phyloP scores from a whole-genome alignment of 1,284 basidiomycete genomes.

The Phaffia rhodozyma region DNA sequence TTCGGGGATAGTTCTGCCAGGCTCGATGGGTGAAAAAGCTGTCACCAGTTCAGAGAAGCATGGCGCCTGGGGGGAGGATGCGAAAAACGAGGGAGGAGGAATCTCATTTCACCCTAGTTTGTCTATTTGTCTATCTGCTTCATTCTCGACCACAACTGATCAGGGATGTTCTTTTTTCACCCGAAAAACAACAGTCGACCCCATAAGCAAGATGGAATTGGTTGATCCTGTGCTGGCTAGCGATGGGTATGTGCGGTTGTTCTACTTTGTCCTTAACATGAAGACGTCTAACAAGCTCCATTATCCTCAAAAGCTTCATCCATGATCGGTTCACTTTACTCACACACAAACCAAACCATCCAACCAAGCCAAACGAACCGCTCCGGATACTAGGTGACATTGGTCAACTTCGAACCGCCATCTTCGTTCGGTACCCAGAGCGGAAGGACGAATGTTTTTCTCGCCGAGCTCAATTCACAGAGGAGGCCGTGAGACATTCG shows the following conservation, averaged over 20 bases:
- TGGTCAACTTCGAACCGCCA: slow-evolving; percentile 11
- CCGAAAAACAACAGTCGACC: background rate
- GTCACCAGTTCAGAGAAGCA: background rate
- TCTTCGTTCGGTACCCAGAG: slow-evolving; percentile 12
- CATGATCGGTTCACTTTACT: slow-evolving; percentile 16
- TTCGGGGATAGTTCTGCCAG: background rate
- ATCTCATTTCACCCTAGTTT: background rate
- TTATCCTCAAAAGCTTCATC: background rate
- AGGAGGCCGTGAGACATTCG: slow-evolving; percentile 2
- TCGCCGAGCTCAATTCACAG: slow-evolving; percentile 4
- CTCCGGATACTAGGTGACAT: slow-evolving; percentile 13
- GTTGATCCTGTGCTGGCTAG: slow-evolving; percentile 14
- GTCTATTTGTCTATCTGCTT: background rate
- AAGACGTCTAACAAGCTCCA: too few relatives aligned
- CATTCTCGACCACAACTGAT: background rate
- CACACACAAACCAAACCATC: slow-evolving; percentile 4
- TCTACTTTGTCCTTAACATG: background rate
- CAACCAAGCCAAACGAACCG: background rate
- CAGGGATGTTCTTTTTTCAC: background rate
- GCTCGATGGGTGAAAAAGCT: background rate
- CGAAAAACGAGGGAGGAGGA: background rate
- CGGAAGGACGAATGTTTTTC: slow-evolving; percentile 13
- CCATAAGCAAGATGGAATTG: slow-evolving; percentile 14
- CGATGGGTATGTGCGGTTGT: slow-evolving; percentile 53
- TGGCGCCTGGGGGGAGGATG: too few relatives aligned